Evolutionary conservation across 768 basidiomycete genomes (phyloP).

Genomic region (Naganishia randhawae): DNA sequence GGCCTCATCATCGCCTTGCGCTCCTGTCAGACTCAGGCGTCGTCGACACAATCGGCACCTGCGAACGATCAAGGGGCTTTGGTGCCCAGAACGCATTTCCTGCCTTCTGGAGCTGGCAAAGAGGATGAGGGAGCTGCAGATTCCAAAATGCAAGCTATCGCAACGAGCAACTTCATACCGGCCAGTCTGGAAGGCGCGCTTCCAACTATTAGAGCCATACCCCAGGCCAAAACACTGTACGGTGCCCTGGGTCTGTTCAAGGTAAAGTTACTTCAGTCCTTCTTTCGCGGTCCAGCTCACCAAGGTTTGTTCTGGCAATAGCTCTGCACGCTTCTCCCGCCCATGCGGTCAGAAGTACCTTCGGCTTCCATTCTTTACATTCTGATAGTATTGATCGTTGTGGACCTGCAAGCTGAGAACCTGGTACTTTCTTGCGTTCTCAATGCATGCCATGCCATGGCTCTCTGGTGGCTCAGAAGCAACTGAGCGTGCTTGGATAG

Average conservation of each 20-base stretch:
- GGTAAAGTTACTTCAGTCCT: background rate
- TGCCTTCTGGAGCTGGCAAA: background rate
- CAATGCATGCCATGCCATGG: background rate
- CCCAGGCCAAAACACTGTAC: background rate
- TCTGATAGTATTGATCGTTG: constrained; percentile 1
- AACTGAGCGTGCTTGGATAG: background rate
- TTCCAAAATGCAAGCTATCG: background rate
- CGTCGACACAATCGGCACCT: background rate
- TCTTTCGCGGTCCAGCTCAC: too few species aligned
- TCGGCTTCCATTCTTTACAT: background rate
- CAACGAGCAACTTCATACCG: too few species aligned
- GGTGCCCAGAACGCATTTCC: background rate
- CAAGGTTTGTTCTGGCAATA: background rate
- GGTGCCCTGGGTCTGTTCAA: background rate
- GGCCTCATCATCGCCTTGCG: too few species aligned
- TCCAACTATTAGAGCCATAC: background rate
- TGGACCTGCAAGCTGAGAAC: constrained; percentile 12
- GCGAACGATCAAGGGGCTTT: background rate
- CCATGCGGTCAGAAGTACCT: background rate
- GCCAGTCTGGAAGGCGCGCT: background rate
- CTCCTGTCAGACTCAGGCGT: constrained; percentile 1
- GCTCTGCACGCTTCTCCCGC: constrained; percentile 7
- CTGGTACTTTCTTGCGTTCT: background rate
- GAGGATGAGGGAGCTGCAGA: background rate
- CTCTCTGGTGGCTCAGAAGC: background rate